Base-by-base conservation (phyloP, 352 stramenopile genomes). In the Pythium aristosporum region DNA sequence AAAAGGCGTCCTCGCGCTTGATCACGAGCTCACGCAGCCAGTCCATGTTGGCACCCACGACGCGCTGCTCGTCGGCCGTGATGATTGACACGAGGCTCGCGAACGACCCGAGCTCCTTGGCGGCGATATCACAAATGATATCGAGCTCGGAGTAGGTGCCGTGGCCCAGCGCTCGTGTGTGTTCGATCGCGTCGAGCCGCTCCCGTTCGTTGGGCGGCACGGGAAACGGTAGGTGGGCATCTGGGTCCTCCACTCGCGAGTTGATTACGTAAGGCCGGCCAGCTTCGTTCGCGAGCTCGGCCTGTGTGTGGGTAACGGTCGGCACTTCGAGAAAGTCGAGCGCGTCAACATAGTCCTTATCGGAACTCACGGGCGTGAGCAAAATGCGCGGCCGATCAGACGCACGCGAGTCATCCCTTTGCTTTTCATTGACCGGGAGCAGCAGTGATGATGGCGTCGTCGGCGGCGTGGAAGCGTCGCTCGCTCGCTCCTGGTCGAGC, bases 41-140 rank as follows among this genome's bases (percentile, higher is more conserved):
- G 25, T 75, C 67, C 5, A 68, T 77, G 42, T 75, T 80, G 5
- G 80, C 67, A 39, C 82, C 62, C 13, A 88, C 44, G 42, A 67
- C 52, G 30, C 42, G 72, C 55, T 80, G 64, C 50, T 79, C 46
- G 28, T 79, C 61, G 16, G 74, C 54, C n/a, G 68, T 68, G 36
- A 88, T 70, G 32, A 91, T 62, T 28, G 79, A 84, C 57, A 91
- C 72, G 58, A 82, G 71, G 54, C 70, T 82, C n/a, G 76, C 66
- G 13, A 69, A 72, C 46, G 77, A 87, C 28, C 63, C 65, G 6
- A 88, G 67, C 51, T 89, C 77, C 37, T 76, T 79, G 1, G 66
- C 62, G 21, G 79, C 82, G 37, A 91, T 51, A 1, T 72, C 74
- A 55, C 82, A 91, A 44, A 91, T 82, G 55, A 88, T 87, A n/a